Percentiles rank a stretch among this genome's conserved stretches.
These are phyloP conservation scores for Hordeum marinum DNA, from an alignment of 176 grass and related monocot species.

Conservation along the genomic window DNA sequence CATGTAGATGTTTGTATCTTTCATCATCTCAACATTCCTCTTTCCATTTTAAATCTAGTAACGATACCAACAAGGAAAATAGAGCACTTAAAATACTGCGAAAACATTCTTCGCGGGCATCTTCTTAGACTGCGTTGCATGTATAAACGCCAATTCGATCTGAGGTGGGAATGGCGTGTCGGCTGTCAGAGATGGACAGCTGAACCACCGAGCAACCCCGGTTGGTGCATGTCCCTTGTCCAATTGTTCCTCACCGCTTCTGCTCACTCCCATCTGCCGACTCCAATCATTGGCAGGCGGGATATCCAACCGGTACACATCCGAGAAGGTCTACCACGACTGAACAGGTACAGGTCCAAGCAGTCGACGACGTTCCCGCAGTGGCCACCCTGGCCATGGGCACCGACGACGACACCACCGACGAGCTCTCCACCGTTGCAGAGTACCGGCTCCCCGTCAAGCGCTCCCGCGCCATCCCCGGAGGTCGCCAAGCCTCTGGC, in stretches of 20 bases:
- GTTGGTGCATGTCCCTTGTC: conserved; percentile 16
- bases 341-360: conserved; percentile 6
- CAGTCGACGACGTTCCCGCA: neutral
- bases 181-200: conserved; percentile 40
- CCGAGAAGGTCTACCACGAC: conserved; percentile 11
- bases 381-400: conserved; percentile 35
- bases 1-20: neutral
- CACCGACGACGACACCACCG: neutral
- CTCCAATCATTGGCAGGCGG: conserved; percentile 27
- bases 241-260: neutral
- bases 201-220: conserved; percentile 24
- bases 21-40: neutral
- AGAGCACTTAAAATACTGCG: neutral
- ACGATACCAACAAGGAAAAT: neutral
- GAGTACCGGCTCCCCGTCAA: neutral
- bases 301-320: neutral
- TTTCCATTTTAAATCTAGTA: neutral
- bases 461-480: conserved; percentile 9
- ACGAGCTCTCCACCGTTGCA: neutral
- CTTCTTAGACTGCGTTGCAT: neutral
- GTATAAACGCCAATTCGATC: neutral
- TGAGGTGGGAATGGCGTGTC: conserved; percentile 13
- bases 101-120: neutral
- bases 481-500: neutral
- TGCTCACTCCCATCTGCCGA: neutral